These are phyloP conservation scores for Solanum boliviense DNA, from an alignment of 257 asterid genomes.

Conservation along the genomic window DNA sequence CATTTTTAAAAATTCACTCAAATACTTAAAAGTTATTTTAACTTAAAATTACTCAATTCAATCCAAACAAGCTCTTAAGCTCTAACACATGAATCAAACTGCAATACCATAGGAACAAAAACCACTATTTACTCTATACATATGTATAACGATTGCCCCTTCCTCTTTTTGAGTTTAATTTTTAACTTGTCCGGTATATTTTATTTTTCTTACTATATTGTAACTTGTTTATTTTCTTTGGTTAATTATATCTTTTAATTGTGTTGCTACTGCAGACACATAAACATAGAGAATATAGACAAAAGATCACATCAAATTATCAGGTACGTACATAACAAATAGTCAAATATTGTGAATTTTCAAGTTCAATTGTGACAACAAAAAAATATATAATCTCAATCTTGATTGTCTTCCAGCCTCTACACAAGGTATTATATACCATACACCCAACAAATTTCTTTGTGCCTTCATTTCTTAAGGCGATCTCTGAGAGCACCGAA, in stretches of 20 bases:
- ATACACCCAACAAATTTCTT: conserved; percentile 62
- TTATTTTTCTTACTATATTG: background rate
- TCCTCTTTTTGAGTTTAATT: no score
- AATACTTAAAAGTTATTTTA: background rate
- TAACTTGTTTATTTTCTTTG: background rate
- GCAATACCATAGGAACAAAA: no score
- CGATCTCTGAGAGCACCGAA: conserved; percentile 54
- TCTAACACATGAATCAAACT: background rate
- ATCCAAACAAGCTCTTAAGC: background rate
- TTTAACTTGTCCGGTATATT: no score
- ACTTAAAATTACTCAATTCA: background rate
- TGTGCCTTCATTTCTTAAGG: conserved; percentile 60
- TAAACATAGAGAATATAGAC: conserved; percentile 91
- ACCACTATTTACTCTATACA: background rate
- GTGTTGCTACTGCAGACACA: conserved; percentile 45
- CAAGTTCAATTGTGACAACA: background rate
- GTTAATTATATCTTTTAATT: background rate
- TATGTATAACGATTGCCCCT: no score
- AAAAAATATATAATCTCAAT: background rate
- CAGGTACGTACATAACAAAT: conserved; percentile 37
- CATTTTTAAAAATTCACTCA: no score
- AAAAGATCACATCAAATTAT: conserved; percentile 89
- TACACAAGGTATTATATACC: conserved; percentile 57
- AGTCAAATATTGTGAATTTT: background rate
- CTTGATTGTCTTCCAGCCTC: conserved; percentile 38